phyloP scores from a whole-genome alignment of 2,329 filamentous ascomycete species.

The Hypoxylon sp. region DNA sequence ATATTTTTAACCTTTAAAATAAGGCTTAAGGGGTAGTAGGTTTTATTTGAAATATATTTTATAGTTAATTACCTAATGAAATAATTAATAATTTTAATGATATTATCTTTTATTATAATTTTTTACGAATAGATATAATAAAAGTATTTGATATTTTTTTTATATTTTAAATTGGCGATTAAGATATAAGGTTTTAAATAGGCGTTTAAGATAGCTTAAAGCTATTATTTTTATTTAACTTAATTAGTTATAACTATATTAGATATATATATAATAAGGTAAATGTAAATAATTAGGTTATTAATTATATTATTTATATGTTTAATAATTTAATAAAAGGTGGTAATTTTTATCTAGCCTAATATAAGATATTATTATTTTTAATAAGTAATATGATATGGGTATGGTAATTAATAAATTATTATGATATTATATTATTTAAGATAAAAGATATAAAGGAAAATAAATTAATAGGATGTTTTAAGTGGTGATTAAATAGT shows the following conservation, averaged over 20 bases:
- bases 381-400: not conserved
- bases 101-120: too few relatives aligned
- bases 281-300: not conserved
- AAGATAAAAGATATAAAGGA: not conserved
- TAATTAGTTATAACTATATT: not conserved
- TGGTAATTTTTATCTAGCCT: not conserved
- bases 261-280: not conserved
- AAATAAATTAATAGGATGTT: conserved; percentile 1
- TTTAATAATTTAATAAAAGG: not conserved
- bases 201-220: not conserved
- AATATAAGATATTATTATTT: not conserved
- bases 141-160: not conserved
- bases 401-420: not conserved
- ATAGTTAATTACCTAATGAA: not conserved
- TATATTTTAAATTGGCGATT: not conserved
- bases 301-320: not conserved
- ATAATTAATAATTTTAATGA: conserved; percentile 3
- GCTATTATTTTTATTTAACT: not conserved
- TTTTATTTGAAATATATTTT: not conserved
- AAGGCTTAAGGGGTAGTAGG: not conserved
- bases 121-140: not conserved
- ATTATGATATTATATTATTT: not conserved
- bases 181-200: not conserved
- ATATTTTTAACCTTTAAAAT: too few relatives aligned
- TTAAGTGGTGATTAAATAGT: not conserved